Evolutionary conservation across 176 grass and related monocot genomes (phyloP).

Genomic region (Avena insularis): DNA sequence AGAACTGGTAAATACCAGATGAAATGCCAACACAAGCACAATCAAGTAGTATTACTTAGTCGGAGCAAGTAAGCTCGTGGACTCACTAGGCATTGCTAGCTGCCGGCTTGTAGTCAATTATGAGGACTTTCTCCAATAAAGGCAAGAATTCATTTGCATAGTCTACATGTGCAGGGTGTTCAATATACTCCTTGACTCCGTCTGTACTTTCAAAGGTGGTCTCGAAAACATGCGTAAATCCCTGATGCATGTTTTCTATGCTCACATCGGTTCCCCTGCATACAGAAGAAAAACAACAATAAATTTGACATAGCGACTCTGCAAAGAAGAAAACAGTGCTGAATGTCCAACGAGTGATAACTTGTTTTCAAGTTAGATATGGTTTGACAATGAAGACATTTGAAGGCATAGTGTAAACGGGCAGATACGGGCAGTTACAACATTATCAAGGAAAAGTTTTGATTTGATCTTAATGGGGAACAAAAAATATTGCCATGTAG

Average conservation of each 20-base stretch:
- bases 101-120: conserved; percentile 73
- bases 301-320: background rate
- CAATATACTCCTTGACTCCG: conserved; percentile 76
- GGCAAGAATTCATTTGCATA: conserved; percentile 68
- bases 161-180: conserved; percentile 72
- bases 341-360: background rate
- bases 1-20: background rate
- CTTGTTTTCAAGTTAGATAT: background rate
- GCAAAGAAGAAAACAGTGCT: background rate
- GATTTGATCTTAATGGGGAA: background rate
- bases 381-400: background rate
- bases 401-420: background rate
- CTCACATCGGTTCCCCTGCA: conserved; percentile 89
- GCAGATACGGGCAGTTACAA: background rate
- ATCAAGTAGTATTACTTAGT: background rate
- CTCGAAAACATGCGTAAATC: conserved; percentile 91
- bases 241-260: conserved; percentile 90
- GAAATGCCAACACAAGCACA: background rate
- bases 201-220: conserved; percentile 76
- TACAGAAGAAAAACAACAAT: background rate
- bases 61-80: background rate
- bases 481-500: background rate
- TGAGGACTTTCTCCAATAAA: conserved; percentile 56
- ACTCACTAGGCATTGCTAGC: background rate
- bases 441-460: background rate